These are phyloP conservation scores for Paecilomyces fulvus DNA, from an alignment of 2,329 filamentous ascomycete species.

Conservation along the genomic window DNA sequence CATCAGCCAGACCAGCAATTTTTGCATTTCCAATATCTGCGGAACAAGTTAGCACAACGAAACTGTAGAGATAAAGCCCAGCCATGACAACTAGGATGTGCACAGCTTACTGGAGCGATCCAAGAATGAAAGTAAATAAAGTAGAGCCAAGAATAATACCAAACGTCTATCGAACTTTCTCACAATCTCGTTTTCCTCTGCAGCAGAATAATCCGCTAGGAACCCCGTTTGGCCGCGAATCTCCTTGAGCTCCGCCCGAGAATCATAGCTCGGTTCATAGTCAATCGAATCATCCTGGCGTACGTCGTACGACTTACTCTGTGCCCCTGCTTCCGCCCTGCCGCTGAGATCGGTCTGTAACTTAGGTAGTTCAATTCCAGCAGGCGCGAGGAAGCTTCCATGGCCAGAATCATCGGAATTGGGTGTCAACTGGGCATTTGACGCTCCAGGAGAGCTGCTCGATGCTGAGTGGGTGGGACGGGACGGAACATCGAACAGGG, in stretches of 20 bases:
- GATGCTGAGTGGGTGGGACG: conserved; percentile 7
- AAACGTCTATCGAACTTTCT: conserved; percentile 68
- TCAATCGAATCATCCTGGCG: conserved; percentile 16
- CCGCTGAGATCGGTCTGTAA: conserved; percentile 27
- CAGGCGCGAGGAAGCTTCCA: conserved; percentile 10
- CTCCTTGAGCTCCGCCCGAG: conserved; percentile 15
- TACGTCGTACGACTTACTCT: conserved; percentile 5
- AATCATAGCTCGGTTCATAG: conserved; percentile 17
- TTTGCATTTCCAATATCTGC: conserved; percentile 55
- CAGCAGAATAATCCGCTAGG: conserved; percentile 31
- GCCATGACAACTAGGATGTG: neutral
- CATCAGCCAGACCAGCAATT: conserved; percentile 49
- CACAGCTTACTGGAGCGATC: conserved; percentile 66
- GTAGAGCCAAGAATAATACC: conserved; percentile 69
- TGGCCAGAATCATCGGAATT: conserved; percentile 24
- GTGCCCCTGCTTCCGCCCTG: neutral
- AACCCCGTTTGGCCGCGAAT: conserved; percentile 16
- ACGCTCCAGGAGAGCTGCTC: conserved; percentile 15
- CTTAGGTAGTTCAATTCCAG: conserved; percentile 15
- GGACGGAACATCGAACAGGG: conserved; percentile 8
- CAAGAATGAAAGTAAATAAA: conserved; percentile 79
- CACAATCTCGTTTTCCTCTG: conserved; percentile 66
- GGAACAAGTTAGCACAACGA: neutral
- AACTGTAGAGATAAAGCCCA: conserved; percentile 1
- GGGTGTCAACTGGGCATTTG: conserved; percentile 24